Base-by-base conservation (phyloP, 768 basidiomycete genomes). In the Xanthoconium stramineum region DNA sequence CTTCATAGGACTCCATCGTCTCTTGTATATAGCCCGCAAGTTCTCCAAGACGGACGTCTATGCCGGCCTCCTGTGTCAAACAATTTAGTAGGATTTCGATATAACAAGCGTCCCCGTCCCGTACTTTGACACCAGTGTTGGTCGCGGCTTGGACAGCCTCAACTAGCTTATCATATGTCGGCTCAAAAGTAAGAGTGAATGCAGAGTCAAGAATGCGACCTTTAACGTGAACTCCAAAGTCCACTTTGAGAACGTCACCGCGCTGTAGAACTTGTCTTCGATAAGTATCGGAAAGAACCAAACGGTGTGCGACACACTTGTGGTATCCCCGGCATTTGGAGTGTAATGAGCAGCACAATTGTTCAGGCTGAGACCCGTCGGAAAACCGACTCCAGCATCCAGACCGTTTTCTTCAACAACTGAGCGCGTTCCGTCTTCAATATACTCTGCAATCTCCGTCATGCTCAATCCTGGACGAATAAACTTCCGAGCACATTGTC, bases 1-100 rank as follows among this genome's bases (percentile, higher is more conserved):
- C 96, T 69, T 98, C 97, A 66, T 98, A 98, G 1, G 91, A 93
- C 68, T 98, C 94, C 97, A 99, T 99, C 3, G 94, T 95, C 70
- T 99, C 97, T 72, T 99, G 96, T 52, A 98, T 95, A 49, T 82
- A 82, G 0, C 85, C 94, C 3, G 86, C 97, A 33, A 99, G 80
- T 69, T 98, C 96, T 52, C 94, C 94, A 50, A 98, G 80, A 50
- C 95, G 83, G 0, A 90, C 91, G 65, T 98, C 97, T 61, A 99
- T 98, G 5, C 97, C 97, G 6, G 96, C 90, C 81, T 95, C 94
- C 93, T 95, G 62, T 4, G 50, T 19, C 28, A 39, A 42, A 28
- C 7, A 37, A 39, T 47, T 65, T 29, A 60, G 65, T 36, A 24
- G 3, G 28, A 37, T 56, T 33, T 43, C 36, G 39, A 35, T 30